Percentiles rank a stretch among this genome's conserved stretches.
Evolutionary conservation across 2,329 filamentous ascomycete genomes (phyloP).

Genomic region (Trichoderma koningii): DNA sequence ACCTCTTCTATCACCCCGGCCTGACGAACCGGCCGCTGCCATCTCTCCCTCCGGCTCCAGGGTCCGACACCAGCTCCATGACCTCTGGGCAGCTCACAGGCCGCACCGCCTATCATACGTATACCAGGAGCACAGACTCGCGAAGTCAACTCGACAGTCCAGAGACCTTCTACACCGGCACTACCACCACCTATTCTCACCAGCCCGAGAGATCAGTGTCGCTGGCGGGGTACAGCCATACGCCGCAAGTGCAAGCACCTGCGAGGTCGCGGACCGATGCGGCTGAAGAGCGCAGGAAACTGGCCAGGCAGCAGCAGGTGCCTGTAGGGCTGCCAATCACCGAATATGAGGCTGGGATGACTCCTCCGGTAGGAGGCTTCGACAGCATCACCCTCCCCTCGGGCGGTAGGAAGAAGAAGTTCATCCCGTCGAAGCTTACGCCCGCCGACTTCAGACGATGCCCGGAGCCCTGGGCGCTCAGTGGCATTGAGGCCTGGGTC

Average conservation of each 20-base stretch:
- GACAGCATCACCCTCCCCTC: conserved; percentile 83
- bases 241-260: conserved; percentile 77
- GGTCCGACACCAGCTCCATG: conserved; percentile 61
- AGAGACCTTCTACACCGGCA: conserved; percentile 53
- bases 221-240: conserved; percentile 76
- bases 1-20: conserved; percentile 92
- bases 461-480: conserved; percentile 88
- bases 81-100: conserved; percentile 48
- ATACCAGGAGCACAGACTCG: conserved; percentile 53
- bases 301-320: conserved; percentile 54
- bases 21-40: conserved; percentile 66
- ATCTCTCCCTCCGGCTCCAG: conserved; percentile 61
- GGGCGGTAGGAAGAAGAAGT: conserved; percentile 77
- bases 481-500: conserved; percentile 83
- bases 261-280: conserved; percentile 93
- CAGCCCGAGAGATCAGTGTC: conserved; percentile 75
- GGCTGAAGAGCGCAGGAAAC: conserved; percentile 65
- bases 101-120: conserved; percentile 51
- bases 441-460: conserved; percentile 82
- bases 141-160: conserved; percentile 45
- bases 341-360: conserved; percentile 58
- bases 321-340: conserved; percentile 48
- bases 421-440: conserved; percentile 81
- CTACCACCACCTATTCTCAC: conserved; percentile 39
- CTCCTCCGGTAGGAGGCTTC: conserved; percentile 61